Base-by-base conservation (phyloP, 345 rosid species). In the Gossypium turneri region DNA sequence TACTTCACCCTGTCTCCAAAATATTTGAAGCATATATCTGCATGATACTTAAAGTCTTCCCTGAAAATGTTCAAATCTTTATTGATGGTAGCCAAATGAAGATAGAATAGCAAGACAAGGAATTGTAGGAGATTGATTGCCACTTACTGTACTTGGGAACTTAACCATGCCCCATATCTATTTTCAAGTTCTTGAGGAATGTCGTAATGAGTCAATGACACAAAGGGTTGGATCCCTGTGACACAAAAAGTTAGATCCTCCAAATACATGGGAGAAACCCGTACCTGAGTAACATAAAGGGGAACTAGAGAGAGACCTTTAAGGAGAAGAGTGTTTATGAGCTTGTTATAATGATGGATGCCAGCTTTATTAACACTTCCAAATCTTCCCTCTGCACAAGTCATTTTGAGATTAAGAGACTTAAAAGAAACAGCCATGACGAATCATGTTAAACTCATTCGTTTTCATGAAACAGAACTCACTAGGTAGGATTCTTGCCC, bases 401-500 rank as follows among this genome's bases (percentile, higher is more conserved):
- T n/a, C 43, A 11, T 17, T 27, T 68, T 12, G 19, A 24, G 60
- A 59, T 13, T 29, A 25, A 60, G 3, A 50, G 5, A 29, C 20
- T 34, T 58, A n/a, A 1, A 55, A 38, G 15, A 71, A 53, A 38
- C 9, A 44, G 3, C 27, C 17, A 19, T 13, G 12, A 29, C 20
- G 4, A 73, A 61, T 29, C 27, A 62, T 63, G 3, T 10, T 29
- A 34, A 27, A 73, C 38, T 38, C 27, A 12, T 16, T n/a, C 13
- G 34, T 6, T 19, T 38, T 38, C 19, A 71, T 24, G 27, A 75
- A 50, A 75, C 8, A 15, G 29, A 59, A 57, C 92, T 85, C 79
- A 94, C 98, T 83, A 3, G 96, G 94, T 70, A 94, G 84, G 67
- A 92, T 70, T 81, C 97, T 83, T 16, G 97, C 86, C 97, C 97